These are phyloP conservation scores for Aspergillus pseudotamarii DNA, from an alignment of 2,329 filamentous ascomycete species.

Conservation along the genomic window DNA sequence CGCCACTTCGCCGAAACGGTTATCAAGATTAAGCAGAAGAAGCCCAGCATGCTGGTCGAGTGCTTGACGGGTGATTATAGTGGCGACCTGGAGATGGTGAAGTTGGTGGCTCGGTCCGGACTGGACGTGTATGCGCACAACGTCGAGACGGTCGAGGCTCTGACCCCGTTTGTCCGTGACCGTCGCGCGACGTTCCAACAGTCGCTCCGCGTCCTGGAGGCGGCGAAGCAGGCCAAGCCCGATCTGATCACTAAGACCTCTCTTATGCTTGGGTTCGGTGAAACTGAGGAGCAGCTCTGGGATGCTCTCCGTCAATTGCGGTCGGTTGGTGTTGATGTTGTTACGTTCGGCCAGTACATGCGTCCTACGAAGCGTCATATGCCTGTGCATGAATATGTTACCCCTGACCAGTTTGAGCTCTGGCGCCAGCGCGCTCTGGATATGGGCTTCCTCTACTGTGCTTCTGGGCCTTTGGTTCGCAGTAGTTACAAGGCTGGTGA, in stretches of 20 bases:
- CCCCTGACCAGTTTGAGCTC: slow-evolving; percentile 84
- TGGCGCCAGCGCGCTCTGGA: slow-evolving; percentile 90
- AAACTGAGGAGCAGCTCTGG: slow-evolving; percentile 85
- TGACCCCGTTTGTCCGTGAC: slow-evolving; percentile 89
- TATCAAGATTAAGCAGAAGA: slow-evolving; percentile 84
- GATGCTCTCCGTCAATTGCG: slow-evolving; percentile 78
- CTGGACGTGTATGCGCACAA: slow-evolving; percentile 98
- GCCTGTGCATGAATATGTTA: slow-evolving; percentile 93
- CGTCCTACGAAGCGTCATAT: slow-evolving; percentile 97
- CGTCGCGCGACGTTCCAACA: slow-evolving; percentile 86
- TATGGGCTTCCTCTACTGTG: slow-evolving; percentile 96
- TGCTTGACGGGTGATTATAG: slow-evolving; percentile 74
- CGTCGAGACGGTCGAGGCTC: slow-evolving; percentile 87
- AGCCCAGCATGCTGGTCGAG: slow-evolving; percentile 48
- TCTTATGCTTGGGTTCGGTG: slow-evolving; percentile 92
- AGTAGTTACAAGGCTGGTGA: slow-evolving; percentile 98
- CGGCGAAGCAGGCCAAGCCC: slow-evolving; percentile 76
- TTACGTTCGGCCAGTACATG: slow-evolving; percentile 99
- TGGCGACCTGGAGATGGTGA: slow-evolving; percentile 85
- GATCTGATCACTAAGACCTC: slow-evolving; percentile 97
- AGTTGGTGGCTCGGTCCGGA: slow-evolving; percentile 79
- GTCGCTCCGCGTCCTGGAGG: slow-evolving; percentile 75
- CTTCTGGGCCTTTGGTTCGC: slow-evolving; percentile 86
- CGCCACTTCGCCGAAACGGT: slow-evolving; percentile 92
- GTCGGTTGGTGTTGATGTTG: slow-evolving; percentile 81